Conservation (phyloP, 352 stramenopile genomes). For the Phytopythium cucurbitacearum region DNA sequence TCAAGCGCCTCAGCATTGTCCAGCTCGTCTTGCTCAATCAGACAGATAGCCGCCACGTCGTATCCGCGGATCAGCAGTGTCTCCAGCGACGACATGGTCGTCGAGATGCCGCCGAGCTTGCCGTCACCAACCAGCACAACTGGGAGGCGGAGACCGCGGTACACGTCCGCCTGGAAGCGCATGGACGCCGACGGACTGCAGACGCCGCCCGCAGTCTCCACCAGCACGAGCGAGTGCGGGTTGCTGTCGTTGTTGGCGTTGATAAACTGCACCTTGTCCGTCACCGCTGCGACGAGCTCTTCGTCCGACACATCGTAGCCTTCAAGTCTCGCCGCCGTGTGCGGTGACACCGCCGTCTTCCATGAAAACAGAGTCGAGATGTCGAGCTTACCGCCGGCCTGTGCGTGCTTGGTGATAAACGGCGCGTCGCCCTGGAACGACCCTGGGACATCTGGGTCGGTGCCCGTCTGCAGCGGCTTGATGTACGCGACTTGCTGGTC, state of each 20-base stretch:
- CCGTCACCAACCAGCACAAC: slow-evolving; percentile 96
- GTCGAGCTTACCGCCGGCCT: slow-evolving; percentile 19
- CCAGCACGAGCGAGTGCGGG: slow-evolving; percentile 59
- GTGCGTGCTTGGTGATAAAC: slow-evolving; percentile 70
- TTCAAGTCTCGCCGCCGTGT: slow-evolving; percentile 90
- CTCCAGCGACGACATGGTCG: slow-evolving; percentile 92
- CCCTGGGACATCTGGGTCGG: slow-evolving; percentile 31
- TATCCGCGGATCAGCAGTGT: slow-evolving; percentile 91
- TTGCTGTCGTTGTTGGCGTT: slow-evolving; percentile 19
- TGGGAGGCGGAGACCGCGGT: slow-evolving; percentile 83
- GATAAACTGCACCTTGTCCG: slow-evolving; percentile 39
- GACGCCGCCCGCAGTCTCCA: slow-evolving; percentile 96
- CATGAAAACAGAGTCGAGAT: slow-evolving; percentile 92
- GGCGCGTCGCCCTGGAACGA: slow-evolving; percentile 78
- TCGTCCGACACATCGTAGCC: slow-evolving; percentile 85
- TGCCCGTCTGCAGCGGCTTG: slow-evolving; percentile 96
- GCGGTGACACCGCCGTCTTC: slow-evolving; percentile 92
- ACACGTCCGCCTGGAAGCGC: slow-evolving; percentile 93
- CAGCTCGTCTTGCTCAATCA: slow-evolving; percentile 76
- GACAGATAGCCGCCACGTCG: slow-evolving; percentile 78
- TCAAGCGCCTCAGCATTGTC: slow-evolving; percentile 64
- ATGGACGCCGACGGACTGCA: slow-evolving; percentile 86
- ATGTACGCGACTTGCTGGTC: slow-evolving; percentile 84
- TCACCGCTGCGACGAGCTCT: slow-evolving; percentile 74
- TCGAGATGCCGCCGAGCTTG: slow-evolving; percentile 94